Evolutionary conservation across 2,329 filamentous ascomycete genomes (phyloP).

Genomic region (Clarireedia hainanense): DNA sequence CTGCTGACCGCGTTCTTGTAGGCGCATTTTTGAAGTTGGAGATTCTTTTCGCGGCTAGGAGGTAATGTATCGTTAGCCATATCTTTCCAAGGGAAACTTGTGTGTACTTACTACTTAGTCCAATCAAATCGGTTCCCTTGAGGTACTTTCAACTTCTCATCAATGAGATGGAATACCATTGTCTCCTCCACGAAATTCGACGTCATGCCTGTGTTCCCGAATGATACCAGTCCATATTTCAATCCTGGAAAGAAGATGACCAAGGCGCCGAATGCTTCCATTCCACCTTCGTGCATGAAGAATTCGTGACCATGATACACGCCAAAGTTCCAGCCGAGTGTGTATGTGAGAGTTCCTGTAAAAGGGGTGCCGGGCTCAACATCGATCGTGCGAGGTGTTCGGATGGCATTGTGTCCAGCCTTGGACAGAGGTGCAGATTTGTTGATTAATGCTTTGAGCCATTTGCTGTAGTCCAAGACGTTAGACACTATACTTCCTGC

Average conservation of each 20-base stretch:
- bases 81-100: neutral
- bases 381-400: constrained; percentile 29
- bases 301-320: constrained; percentile 37
- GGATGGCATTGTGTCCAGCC: constrained; percentile 29
- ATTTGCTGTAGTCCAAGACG: constrained; percentile 43
- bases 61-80: neutral
- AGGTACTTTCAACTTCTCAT: constrained; percentile 33
- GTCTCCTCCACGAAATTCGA: constrained; percentile 31
- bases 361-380: constrained; percentile 10
- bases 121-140: constrained; percentile 32
- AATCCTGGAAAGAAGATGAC: constrained; percentile 38
- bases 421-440: constrained; percentile 30
- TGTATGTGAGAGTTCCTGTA: constrained; percentile 32
- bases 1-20: constrained; percentile 30
- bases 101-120: constrained; percentile 27
- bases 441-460: constrained; percentile 42
- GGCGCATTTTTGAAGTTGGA: constrained; percentile 1
- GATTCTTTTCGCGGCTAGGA: neutral
- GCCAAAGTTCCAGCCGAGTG: constrained; percentile 33
- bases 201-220: constrained; percentile 38
- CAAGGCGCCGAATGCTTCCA: constrained; percentile 37
- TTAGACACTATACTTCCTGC: constrained; percentile 41
- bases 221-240: constrained; percentile 35
- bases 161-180: constrained; percentile 34
- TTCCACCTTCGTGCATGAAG: constrained; percentile 36